Evolutionary conservation across 371 early-diverging fungal species (phyloP).

Genomic region (Mortierella sp.): DNA sequence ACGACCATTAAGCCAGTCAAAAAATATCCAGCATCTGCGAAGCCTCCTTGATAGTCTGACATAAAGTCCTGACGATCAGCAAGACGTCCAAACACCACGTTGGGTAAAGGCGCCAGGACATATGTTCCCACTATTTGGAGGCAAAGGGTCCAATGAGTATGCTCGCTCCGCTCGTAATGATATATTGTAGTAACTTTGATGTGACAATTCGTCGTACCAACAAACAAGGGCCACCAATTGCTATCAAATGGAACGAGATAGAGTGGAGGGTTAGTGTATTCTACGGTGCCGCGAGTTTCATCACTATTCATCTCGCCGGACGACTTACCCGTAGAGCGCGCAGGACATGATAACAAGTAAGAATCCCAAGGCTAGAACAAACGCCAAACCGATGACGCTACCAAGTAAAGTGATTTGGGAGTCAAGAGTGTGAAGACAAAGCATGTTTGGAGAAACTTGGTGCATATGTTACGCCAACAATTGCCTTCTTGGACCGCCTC

Average conservation of each 20-base stretch:
- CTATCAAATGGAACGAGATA: constrained; percentile 53
- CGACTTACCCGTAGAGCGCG: constrained; percentile 83
- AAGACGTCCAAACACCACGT: constrained; percentile 82
- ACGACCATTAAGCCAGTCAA: constrained; percentile 91
- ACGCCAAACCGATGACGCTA: constrained; percentile 85
- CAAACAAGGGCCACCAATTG: constrained; percentile 94
- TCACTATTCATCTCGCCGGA: not conserved
- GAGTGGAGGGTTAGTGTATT: not conserved
- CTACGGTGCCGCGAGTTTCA: not conserved
- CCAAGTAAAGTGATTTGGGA: not conserved
- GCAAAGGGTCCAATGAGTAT: too few species aligned
- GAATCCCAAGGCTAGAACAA: constrained; percentile 89
- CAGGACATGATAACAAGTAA: constrained; percentile 92
- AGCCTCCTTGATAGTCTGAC: constrained; percentile 80
- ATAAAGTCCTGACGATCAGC: constrained; percentile 79
- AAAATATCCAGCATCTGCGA: constrained; percentile 91
- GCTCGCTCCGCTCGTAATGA: too few species aligned
- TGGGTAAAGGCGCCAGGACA: constrained; percentile 90
- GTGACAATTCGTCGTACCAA: constrained; percentile 58
- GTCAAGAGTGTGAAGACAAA: too few species aligned
- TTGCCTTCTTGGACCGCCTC: too few species aligned
- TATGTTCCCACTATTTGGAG: constrained; percentile 75
- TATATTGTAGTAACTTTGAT: too few species aligned
- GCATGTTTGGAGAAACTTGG: too few species aligned
- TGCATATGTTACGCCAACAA: too few species aligned